Conservation (phyloP, 2,329 filamentous ascomycete species). For the Nigrograna mackinnonii region DNA sequence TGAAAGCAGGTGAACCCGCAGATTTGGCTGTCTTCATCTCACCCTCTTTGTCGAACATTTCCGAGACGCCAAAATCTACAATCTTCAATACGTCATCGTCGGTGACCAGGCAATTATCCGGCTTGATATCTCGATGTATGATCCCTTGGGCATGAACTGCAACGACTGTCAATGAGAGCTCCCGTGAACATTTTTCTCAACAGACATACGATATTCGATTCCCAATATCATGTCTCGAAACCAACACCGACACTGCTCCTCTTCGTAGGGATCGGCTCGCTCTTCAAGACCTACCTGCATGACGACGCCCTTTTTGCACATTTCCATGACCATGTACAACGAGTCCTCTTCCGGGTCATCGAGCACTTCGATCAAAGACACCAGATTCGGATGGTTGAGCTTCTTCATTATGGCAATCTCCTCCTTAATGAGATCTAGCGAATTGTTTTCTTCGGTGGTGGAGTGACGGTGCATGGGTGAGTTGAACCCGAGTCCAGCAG, state of each 20-base stretch:
- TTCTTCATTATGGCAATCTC: conserved; percentile 99
- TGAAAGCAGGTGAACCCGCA: conserved; percentile 90
- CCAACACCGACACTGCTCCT: conserved; percentile 84
- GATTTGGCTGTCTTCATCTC: conserved; percentile 93
- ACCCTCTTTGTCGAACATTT: conserved; percentile 90
- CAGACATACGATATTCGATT: conserved; percentile 80
- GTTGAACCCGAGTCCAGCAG: conserved; percentile 60
- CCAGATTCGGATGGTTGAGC: conserved; percentile 91
- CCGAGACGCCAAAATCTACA: conserved; percentile 97
- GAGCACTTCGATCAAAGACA: conserved; percentile 88
- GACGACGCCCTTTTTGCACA: conserved; percentile 97
- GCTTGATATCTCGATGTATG: conserved; percentile 96
- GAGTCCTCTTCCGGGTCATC: conserved; percentile 96
- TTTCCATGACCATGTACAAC: conserved; percentile 97
- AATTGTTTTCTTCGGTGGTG: conserved; percentile 64
- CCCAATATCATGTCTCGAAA: conserved; percentile 94
- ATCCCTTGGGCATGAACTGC: conserved; percentile 90
- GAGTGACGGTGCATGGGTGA: conserved; percentile 67
- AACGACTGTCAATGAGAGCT: conserved; percentile 22
- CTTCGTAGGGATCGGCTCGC: conserved; percentile 76
- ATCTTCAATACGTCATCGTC: conserved; percentile 94
- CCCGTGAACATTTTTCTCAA: neutral
- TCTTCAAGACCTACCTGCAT: conserved; percentile 95
- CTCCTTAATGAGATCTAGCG: conserved; percentile 86
- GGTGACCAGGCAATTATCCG: conserved; percentile 90